These are phyloP conservation scores for Cryphonectria carpinicola DNA, from an alignment of 2,329 filamentous ascomycete species.

Conservation along the genomic window DNA sequence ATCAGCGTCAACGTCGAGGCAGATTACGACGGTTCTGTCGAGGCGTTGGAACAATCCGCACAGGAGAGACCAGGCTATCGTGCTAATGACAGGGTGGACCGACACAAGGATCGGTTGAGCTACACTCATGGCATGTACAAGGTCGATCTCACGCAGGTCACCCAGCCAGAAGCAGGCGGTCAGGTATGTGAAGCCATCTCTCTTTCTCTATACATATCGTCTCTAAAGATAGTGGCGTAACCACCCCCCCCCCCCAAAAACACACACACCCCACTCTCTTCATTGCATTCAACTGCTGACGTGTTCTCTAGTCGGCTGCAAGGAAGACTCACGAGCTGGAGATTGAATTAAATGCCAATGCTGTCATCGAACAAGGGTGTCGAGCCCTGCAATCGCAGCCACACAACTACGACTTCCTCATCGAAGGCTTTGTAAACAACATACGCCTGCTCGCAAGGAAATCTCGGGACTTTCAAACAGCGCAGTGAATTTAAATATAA, in stretches of 20 bases:
- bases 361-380: conserved; percentile 68
- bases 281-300: conserved; percentile 26
- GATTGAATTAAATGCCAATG: conserved; percentile 69
- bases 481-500: background rate
- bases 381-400: conserved; percentile 54
- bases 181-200: conserved; percentile 40
- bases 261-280: too few relatives aligned
- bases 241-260: background rate
- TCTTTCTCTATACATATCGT: background rate
- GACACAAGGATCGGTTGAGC: conserved; percentile 87
- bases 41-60: conserved; percentile 52
- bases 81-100: conserved; percentile 55
- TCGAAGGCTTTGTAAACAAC: conserved; percentile 78
- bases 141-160: conserved; percentile 92
- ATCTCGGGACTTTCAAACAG: conserved; percentile 30
- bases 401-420: conserved; percentile 67
- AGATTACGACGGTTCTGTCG: conserved; percentile 73
- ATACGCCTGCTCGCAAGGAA: conserved; percentile 61
- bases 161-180: conserved; percentile 44
- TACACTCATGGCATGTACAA: conserved; percentile 89
- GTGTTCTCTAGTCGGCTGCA: conserved; percentile 40
- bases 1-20: conserved; percentile 96
- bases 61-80: conserved; percentile 37
- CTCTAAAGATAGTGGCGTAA: too few relatives aligned
- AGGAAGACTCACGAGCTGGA: conserved; percentile 81